A percentile compares a stretch with the other conserved stretches of the same genome.
phyloP scores from a whole-genome alignment of 129 eudicot species.

The Flaveria trinervia region DNA sequence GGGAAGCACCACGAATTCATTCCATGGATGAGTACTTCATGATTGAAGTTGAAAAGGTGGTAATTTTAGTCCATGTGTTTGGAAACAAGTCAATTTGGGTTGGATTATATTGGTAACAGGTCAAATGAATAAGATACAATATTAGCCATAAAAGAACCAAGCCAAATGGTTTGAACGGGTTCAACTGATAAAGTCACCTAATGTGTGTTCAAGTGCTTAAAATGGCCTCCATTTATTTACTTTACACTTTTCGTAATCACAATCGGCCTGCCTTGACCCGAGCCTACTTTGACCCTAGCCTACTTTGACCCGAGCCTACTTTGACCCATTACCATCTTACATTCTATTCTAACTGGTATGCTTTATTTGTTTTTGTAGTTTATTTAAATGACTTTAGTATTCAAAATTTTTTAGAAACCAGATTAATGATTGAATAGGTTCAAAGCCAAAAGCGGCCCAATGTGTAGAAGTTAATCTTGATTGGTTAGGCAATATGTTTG shows the following conservation, averaged over 20 bases:
- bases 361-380: background rate
- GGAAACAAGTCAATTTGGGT: background rate
- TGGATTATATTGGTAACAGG: background rate
- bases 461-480: no score
- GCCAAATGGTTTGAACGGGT: background rate
- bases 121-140: background rate
- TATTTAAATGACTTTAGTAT: conserved; percentile 1
- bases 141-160: background rate
- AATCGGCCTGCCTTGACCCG: background rate
- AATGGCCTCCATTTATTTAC: background rate
- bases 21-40: conserved; percentile 98
- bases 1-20: conserved; percentile 86
- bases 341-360: background rate
- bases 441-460: no score
- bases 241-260: background rate
- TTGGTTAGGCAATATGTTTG: no score
- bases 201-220: background rate
- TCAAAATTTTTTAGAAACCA: background rate
- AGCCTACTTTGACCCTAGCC: background rate
- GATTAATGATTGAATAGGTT: background rate
- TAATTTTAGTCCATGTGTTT: background rate
- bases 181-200: background rate
- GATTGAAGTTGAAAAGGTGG: conserved; percentile 96
- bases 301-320: background rate
- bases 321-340: background rate